Evolutionary conservation across 495 filamentous ascomycete species (phyloP).

Genomic region (Tuber melanosporum): DNA sequence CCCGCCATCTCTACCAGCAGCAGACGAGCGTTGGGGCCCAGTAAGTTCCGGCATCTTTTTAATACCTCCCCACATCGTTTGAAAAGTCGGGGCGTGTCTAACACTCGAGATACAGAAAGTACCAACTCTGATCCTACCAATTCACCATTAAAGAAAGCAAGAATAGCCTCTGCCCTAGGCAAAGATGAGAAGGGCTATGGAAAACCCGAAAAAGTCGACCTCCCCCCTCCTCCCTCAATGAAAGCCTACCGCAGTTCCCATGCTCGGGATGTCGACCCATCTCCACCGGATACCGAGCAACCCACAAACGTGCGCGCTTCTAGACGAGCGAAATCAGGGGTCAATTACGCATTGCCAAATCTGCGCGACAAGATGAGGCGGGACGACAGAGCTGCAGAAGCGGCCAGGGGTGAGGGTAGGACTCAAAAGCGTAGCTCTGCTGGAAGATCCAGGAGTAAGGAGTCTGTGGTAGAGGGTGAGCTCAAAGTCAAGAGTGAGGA

Average conservation of each 20-base stretch:
- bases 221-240: constrained; percentile 26
- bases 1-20: constrained; percentile 16
- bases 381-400: constrained; percentile 30
- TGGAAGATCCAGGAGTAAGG: constrained; percentile 24
- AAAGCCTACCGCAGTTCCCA: constrained; percentile 29
- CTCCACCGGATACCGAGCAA: constrained; percentile 51
- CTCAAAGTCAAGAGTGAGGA: constrained; percentile 14
- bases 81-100: constrained; percentile 31
- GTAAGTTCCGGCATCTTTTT: constrained; percentile 45
- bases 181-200: constrained; percentile 20
- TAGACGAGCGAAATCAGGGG: constrained; percentile 57
- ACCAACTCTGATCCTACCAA: constrained; percentile 48
- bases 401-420: constrained; percentile 17
- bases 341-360: constrained; percentile 84
- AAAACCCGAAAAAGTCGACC: constrained; percentile 23
- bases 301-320: constrained; percentile 31
- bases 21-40: constrained; percentile 56
- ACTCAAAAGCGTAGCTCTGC: constrained; percentile 13
- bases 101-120: constrained; percentile 47
- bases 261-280: constrained; percentile 46
- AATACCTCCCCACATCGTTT: constrained; percentile 2
- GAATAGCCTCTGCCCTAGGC: constrained; percentile 14
- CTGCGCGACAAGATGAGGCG: constrained; percentile 82
- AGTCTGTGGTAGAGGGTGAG: constrained; percentile 8
- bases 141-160: constrained; percentile 44